Conservation (phyloP, 768 basidiomycete genomes). For the Russula brevipes region DNA sequence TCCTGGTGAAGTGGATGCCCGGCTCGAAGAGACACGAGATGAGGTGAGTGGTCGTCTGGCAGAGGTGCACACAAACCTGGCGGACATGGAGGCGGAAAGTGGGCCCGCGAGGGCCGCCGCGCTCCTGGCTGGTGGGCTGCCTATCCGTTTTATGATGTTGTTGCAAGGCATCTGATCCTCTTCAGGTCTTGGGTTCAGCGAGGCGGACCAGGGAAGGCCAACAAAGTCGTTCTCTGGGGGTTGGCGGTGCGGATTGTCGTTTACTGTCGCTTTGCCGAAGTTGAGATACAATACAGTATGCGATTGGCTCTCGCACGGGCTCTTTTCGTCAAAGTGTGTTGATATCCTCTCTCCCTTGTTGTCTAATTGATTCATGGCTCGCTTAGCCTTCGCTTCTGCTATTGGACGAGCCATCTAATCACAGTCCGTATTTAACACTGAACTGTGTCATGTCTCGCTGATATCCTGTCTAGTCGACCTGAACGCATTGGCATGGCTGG, state of each 20-base stretch:
- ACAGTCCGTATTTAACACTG: conserved; percentile 50
- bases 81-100: conserved; percentile 98
- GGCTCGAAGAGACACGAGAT: conserved; percentile 80
- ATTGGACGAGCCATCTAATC: conserved; percentile 94
- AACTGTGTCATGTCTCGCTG: background rate
- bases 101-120: conserved; percentile 92
- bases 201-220: conserved; percentile 75
- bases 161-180: background rate
- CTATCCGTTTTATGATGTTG: background rate
- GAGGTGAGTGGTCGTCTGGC: conserved; percentile 75
- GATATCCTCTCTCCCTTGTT: background rate
- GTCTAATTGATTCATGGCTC: conserved; percentile 7
- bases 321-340: conserved; percentile 82
- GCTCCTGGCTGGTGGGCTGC: conserved; percentile 66
- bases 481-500: conserved; percentile 95
- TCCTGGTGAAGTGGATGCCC: conserved; percentile 38
- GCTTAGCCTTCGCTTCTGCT: conserved; percentile 64
- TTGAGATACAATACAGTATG: conserved; percentile 54
- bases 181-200: conserved; percentile 84
- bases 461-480: conserved; percentile 58
- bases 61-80: conserved; percentile 82
- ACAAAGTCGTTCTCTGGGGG: conserved; percentile 92
- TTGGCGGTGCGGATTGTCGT: conserved; percentile 61
- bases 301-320: conserved; percentile 92
- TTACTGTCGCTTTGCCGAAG: background rate